Evolutionary conservation across 2,329 filamentous ascomycete species (phyloP).

Genomic region (Tolypocladium pustulatum): DNA sequence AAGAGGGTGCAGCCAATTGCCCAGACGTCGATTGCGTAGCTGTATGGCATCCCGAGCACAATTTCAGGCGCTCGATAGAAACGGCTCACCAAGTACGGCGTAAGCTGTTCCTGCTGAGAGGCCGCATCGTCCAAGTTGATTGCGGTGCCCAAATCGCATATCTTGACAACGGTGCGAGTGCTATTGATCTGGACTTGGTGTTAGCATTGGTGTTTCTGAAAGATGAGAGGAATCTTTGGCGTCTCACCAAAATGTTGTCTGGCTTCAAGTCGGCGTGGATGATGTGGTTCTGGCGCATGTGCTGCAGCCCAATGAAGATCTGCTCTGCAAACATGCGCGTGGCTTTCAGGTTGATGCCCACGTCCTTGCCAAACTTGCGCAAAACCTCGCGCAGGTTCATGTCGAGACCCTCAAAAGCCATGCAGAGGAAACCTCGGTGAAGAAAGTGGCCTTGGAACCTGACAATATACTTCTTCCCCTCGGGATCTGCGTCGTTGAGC

Average conservation of each 20-base stretch:
- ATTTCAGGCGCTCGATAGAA: constrained; percentile 97
- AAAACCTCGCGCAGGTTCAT: constrained; percentile 89
- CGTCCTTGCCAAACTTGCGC: constrained; percentile 90
- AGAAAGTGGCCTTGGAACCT: constrained; percentile 81
- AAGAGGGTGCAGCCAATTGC: constrained; percentile 95
- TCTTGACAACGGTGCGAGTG: constrained; percentile 73
- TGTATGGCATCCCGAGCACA: constrained; percentile 91
- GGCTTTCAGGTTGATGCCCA: constrained; percentile 81
- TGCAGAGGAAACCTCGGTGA: constrained; percentile 89
- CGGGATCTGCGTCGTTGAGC: constrained; percentile 73
- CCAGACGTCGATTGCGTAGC: constrained; percentile 95
- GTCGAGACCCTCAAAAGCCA: constrained; percentile 92
- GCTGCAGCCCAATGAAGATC: constrained; percentile 80
- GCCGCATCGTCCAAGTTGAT: constrained; percentile 73
- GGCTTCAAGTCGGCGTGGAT: constrained; percentile 95
- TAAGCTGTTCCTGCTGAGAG: constrained; percentile 69
- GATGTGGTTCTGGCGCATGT: constrained; percentile 86
- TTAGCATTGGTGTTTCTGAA: neutral
- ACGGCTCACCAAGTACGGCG: constrained; percentile 88
- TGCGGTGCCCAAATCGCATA: constrained; percentile 94
- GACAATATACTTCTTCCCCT: constrained; percentile 86
- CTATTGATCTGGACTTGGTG: constrained; percentile 54
- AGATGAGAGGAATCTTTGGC: neutral
- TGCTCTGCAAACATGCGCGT: constrained; percentile 87
- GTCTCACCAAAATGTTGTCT: constrained; percentile 80